phyloP scores from a whole-genome alignment of 2,329 filamentous ascomycete genomes.

The Fusarium secorum region DNA sequence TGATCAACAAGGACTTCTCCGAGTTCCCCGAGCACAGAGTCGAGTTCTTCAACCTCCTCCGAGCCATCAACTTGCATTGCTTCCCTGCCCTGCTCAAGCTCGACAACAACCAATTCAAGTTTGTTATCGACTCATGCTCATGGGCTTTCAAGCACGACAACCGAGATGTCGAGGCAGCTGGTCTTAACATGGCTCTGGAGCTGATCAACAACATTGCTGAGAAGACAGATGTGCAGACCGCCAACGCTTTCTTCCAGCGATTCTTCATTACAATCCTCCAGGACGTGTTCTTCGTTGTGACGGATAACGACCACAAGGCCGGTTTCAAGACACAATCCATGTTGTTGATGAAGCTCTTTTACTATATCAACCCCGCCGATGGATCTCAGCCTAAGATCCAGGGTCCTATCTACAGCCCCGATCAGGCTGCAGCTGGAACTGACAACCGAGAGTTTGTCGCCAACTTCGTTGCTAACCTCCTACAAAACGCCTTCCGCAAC shows the following conservation, averaged over 20 bases:
- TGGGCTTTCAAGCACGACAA: conserved; percentile 99
- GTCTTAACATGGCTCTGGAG: conserved; percentile 97
- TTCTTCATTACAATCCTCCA: conserved; percentile 97
- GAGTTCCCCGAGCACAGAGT: conserved; percentile 98
- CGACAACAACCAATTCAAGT: conserved; percentile 97
- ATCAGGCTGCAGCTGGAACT: conserved; percentile 84
- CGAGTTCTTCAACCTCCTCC: conserved; percentile 98
- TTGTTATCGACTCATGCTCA: conserved; percentile 98
- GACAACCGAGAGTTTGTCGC: conserved; percentile 90
- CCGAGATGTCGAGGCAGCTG: conserved; percentile 94
- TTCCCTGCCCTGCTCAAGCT: conserved; percentile 94
- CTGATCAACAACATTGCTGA: conserved; percentile 98
- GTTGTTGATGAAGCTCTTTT: conserved; percentile 94
- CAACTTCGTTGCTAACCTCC: conserved; percentile 83
- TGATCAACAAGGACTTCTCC: conserved; percentile 99
- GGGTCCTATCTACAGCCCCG: conserved; percentile 85
- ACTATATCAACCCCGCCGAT: conserved; percentile 82
- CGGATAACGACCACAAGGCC: conserved; percentile 97
- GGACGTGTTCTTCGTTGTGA: conserved; percentile 97
- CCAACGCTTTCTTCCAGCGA: conserved; percentile 96
- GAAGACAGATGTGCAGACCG: conserved; percentile 83
- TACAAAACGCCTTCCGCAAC: conserved; percentile 93
- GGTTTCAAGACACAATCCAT: conserved; percentile 98
- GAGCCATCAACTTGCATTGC: conserved; percentile 96
- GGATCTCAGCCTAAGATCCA: conserved; percentile 81